Evolutionary conservation across 2,329 filamentous ascomycete species (phyloP), one percentile per base, ranked within the genome.

Genomic region (Beauveria rudraprayagi): DNA sequence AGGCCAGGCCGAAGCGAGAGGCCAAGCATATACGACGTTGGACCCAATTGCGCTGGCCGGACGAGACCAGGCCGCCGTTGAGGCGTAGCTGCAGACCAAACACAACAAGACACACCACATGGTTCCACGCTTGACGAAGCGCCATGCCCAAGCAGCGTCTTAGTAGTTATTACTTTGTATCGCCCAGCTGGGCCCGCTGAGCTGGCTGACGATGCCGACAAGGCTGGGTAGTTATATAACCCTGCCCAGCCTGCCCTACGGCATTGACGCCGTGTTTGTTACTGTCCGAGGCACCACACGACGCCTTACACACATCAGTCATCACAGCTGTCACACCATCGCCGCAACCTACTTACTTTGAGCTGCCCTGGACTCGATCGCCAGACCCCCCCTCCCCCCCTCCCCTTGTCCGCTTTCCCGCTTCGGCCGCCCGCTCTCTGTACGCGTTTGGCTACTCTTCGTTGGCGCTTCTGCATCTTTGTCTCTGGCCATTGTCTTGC

Each of bases 41-140:
- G 41, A 46, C 46, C 17, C 16, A 28, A 10, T 19, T 22, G 56
- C 46, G 56, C 46, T 51, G 56, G 56, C 46, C 56, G 24, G 37
- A 60, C 11, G 34, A 44, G 56, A 60, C 56, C 56, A 60, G 56
- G 24, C 56, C 56, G 26, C 52, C 19, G 4, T 34, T 3, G 24
- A 34, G 26, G 22, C 24, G 56, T 52, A 40, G 56, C 56, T 52
- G 56, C 56, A 43, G 10, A 34, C 26, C 40, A 52, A 22, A 37
- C 48, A 53, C 48, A 60, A 60, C 56, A 46, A 44, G 26, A 60
- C 11, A 26, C 46, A 43, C 22, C 19, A 17, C 22, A 47, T 14
- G 37, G 22, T 22, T 43, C 48, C 56, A 58, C 56, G 56, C n/a
- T 22, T 37, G 17, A 37, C 47, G 40, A 51, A 47, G 30, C 37